Percentiles rank a stretch among this genome's conserved stretches.
Conservation (phyloP, 768 basidiomycete genomes). For the Rubroboletus satanas region DNA sequence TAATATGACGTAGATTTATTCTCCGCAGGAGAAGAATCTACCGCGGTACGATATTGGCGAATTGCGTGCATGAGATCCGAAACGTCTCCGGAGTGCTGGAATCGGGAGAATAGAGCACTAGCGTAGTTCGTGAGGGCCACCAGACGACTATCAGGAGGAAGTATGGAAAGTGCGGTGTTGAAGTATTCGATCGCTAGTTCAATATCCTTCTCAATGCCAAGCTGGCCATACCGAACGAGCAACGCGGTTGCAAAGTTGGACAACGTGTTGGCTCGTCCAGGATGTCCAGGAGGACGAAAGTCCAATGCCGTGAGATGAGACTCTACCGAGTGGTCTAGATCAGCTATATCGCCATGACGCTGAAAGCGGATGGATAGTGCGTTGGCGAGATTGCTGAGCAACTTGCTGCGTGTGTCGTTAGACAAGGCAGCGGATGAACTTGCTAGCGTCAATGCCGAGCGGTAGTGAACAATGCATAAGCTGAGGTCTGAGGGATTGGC, state of each 20-base stretch:
- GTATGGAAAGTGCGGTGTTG: slow-evolving; percentile 16
- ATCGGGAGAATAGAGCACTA: slow-evolving; percentile 27
- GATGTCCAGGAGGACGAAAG: slow-evolving; percentile 26
- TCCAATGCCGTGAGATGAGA: slow-evolving; percentile 25
- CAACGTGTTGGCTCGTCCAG: slow-evolving; percentile 22
- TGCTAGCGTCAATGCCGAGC: slow-evolving; percentile 25
- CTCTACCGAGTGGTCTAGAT: slow-evolving; percentile 28
- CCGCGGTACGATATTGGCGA: slow-evolving; percentile 19
- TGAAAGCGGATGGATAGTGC: slow-evolving; percentile 27
- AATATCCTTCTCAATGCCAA: slow-evolving; percentile 23
- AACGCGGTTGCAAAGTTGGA: slow-evolving; percentile 30
- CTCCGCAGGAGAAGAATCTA: slow-evolving; percentile 17
- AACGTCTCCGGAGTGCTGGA: slow-evolving; percentile 18
- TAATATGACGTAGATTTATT: slow-evolving; percentile 21
- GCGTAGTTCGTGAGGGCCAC: slow-evolving; percentile 28
- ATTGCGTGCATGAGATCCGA: slow-evolving; percentile 25
- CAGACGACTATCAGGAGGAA: slow-evolving; percentile 19
- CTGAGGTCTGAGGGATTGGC: slow-evolving; percentile 23
- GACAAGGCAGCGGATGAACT: slow-evolving; percentile 16
- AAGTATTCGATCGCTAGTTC: slow-evolving; percentile 29
- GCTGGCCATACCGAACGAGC: slow-evolving; percentile 25
- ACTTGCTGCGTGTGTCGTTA: slow-evolving; percentile 21
- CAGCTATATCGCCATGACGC: slow-evolving; percentile 22
- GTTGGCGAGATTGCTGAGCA: slow-evolving; percentile 29
- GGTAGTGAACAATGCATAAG: slow-evolving; percentile 25